phyloP scores from a whole-genome alignment of 345 rosid species.

The Corchorus capsularis region DNA sequence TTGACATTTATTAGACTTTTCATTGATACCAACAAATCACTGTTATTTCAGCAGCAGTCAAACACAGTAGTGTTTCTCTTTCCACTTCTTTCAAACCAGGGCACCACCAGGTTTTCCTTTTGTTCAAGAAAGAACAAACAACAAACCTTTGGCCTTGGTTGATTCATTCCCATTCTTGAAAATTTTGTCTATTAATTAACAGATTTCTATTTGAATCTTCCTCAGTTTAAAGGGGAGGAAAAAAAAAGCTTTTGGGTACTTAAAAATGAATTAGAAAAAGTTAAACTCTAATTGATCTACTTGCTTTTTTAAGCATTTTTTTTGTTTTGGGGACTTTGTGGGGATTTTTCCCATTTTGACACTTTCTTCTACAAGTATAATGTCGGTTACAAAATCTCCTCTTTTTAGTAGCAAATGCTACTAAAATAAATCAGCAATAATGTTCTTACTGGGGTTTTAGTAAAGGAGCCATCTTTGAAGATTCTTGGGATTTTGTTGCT shows the following conservation, averaged over 20 bases:
- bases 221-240: neutral
- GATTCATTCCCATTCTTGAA: neutral
- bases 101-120: neutral
- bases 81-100: no score
- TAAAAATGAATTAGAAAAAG: neutral
- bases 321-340: neutral
- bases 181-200: neutral
- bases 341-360: neutral
- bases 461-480: neutral
- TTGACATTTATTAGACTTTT: conserved; percentile 18
- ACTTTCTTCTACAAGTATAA: neutral
- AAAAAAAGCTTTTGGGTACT: neutral
- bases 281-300: neutral
- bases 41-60: neutral
- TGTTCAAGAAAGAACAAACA: neutral
- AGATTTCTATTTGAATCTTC: neutral
- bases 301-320: neutral
- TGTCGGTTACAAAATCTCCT: neutral
- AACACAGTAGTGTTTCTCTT: neutral
- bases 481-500: neutral
- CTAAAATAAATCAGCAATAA: neutral
- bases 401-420: neutral
- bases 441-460: neutral
- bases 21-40: conserved; percentile 22
- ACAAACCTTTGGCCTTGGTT: neutral